phyloP scores from a whole-genome alignment of 2,329 filamentous ascomycete genomes.

The Pseudocercospora fijiensis region DNA sequence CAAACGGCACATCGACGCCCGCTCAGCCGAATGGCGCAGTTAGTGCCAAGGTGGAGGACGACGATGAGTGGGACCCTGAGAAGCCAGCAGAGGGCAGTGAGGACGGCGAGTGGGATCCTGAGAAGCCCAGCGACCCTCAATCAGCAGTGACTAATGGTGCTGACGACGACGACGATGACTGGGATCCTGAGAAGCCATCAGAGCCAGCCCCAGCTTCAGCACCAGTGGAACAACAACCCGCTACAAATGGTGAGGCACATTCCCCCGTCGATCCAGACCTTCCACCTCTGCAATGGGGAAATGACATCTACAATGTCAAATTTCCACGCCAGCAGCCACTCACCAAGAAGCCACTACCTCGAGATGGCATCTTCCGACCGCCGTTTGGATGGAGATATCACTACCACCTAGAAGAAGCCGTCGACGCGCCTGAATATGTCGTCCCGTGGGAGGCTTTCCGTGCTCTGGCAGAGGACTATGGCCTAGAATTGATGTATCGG shows the following conservation, averaged over 20 bases:
- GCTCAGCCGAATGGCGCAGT: constrained; percentile 40
- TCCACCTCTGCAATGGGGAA: constrained; percentile 74
- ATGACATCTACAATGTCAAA: constrained; percentile 84
- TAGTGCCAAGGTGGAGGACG: constrained; percentile 20
- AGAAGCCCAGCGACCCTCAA: constrained; percentile 48
- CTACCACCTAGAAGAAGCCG: constrained; percentile 93
- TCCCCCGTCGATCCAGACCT: constrained; percentile 16
- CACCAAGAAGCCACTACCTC: constrained; percentile 49
- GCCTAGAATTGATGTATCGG: constrained; percentile 91
- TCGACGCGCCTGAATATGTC: constrained; percentile 96
- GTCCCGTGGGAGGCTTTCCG: constrained; percentile 98
- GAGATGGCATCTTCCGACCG: constrained; percentile 87
- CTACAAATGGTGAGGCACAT: constrained; percentile 11
- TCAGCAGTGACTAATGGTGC: constrained; percentile 27
- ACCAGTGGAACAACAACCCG: constrained; percentile 22
- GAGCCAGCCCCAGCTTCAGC: constrained; percentile 39
- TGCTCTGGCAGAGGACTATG: constrained; percentile 92
- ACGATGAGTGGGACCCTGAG: constrained; percentile 41
- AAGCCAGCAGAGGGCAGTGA: constrained; percentile 47
- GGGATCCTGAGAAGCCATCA: constrained; percentile 47
- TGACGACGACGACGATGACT: constrained; percentile 36
- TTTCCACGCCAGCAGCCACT: constrained; percentile 66
- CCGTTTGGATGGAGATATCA: constrained; percentile 98
- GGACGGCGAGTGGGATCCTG: constrained; percentile 39
- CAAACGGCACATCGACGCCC: constrained; percentile 21